Base-by-base conservation (phyloP, 2,329 filamentous ascomycete genomes). In the Pseudophaeomoniella oleicola region DNA sequence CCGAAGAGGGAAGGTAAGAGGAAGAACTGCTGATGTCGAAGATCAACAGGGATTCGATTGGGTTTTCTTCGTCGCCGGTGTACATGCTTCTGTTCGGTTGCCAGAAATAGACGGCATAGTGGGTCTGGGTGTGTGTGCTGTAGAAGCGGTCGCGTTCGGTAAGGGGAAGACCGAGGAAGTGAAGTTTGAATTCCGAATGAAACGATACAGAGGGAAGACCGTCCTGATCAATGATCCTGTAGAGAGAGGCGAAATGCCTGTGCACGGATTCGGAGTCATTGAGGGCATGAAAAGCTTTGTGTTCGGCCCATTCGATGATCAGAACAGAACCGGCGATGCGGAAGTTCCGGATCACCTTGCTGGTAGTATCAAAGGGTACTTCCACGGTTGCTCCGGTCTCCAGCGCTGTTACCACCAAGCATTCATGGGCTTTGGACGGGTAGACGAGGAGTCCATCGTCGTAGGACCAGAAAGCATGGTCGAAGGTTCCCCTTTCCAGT, bases 51-150 rank as follows among this genome's bases (percentile, higher is more conserved):
- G 66, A 63, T 49, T 78, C 74, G 12, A 72, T 63, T 0, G 71
- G 71, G 10, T 67, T 63, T 45, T 72, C 67, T 36, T 73, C 67
- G 22, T 65, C 64, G 2, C 59, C 58, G 0, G 60, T 63, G 57
- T 68, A 72, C 27, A 67, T 57, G 32, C 66, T 67, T 32, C 66
- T 65, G 43, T 69, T 69, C 2, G 69, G 66, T 45, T 76, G 71
- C 72, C 72, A 78, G 17, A 70, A 60, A 51, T 78, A 78, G 11
- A 76, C 57, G 29, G 63, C 71, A 52, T 78, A 78, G 49, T 78
- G 72, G 0, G 62, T 71, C 11, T 59, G 48, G 34, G 61, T 76
- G 49, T 79, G 75, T 1, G 68, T 56, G 6, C 72, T 77, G 53
- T 72, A 75, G 60, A 77, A 75, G n/a, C 72, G 67, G 48, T 75